Evolutionary conservation across 2,329 filamentous ascomycete genomes (phyloP).

Genomic region (Alternaria sp.): DNA sequence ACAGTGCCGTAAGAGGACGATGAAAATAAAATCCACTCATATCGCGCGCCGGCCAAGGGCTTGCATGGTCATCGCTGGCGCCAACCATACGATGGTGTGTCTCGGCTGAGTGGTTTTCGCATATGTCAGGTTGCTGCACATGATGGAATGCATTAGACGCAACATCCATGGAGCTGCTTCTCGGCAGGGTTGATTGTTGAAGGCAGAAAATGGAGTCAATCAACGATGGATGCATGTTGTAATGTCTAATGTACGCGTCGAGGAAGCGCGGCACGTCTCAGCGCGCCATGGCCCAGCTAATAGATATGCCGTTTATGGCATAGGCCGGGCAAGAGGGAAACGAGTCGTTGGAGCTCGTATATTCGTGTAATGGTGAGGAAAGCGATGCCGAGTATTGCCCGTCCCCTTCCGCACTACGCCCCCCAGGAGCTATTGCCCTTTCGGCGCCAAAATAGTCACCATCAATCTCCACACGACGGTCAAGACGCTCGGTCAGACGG

Average conservation of each 20-base stretch:
- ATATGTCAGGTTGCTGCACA: constrained; percentile 29
- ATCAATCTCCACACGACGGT: constrained; percentile 39
- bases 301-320: constrained; percentile 42
- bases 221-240: constrained; percentile 37
- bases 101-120: constrained; percentile 22
- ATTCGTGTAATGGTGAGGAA: constrained; percentile 23
- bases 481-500: constrained; percentile 32
- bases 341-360: constrained; percentile 37
- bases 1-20: constrained; percentile 10
- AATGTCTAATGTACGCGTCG: constrained; percentile 43
- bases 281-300: constrained; percentile 42
- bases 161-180: constrained; percentile 27
- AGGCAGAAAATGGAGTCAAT: constrained; percentile 36
- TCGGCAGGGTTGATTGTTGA: constrained; percentile 35
- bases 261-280: constrained; percentile 48
- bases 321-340: constrained; percentile 33
- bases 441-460: constrained; percentile 37
- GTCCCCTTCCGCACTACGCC: constrained; percentile 39
- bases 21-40: constrained; percentile 14
- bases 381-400: constrained; percentile 38
- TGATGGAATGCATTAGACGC: constrained; percentile 32
- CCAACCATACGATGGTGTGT: constrained; percentile 20
- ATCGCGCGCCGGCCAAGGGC: constrained; percentile 22
- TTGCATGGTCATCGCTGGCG: constrained; percentile 24
- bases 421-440: constrained; percentile 29